These are phyloP conservation scores for Pestalotiopsis fici DNA, from an alignment of 2,329 filamentous ascomycete species.

Conservation along the genomic window DNA sequence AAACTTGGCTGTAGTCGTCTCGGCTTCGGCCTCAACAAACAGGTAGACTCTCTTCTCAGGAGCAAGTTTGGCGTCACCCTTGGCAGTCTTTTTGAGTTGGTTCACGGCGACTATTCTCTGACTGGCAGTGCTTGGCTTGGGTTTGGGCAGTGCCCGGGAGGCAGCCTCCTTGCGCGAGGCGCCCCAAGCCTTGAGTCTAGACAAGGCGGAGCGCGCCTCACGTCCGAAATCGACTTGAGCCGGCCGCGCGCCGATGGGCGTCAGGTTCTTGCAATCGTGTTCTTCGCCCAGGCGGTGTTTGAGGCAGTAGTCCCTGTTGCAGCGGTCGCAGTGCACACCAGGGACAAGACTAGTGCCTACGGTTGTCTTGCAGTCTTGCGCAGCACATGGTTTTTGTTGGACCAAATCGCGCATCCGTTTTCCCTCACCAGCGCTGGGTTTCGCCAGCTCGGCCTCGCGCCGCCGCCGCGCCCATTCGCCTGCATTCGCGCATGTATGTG, in stretches of 20 bases:
- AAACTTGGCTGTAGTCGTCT: constrained; percentile 80
- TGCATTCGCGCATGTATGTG: constrained; percentile 68
- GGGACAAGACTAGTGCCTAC: constrained; percentile 69
- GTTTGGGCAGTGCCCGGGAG: constrained; percentile 59
- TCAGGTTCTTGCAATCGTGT: constrained; percentile 80
- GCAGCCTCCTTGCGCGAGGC: constrained; percentile 69
- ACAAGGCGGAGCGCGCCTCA: constrained; percentile 73
- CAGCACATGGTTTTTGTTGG: constrained; percentile 68
- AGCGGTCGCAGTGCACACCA: constrained; percentile 70
- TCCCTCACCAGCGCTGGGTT: constrained; percentile 54
- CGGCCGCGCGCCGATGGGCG: constrained; percentile 52
- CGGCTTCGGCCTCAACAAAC: constrained; percentile 85
- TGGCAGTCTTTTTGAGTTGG: constrained; percentile 81
- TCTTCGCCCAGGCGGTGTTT: constrained; percentile 77
- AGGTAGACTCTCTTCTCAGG: constrained; percentile 87
- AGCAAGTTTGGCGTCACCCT: constrained; percentile 82
- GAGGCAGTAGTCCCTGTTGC: constrained; percentile 75
- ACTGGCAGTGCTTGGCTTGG: constrained; percentile 63
- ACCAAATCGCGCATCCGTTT: constrained; percentile 55
- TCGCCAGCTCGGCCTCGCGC: constrained; percentile 54
- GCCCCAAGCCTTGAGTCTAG: constrained; percentile 79
- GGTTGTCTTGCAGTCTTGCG: constrained; percentile 66
- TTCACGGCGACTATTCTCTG: constrained; percentile 71
- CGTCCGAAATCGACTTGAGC: constrained; percentile 53
- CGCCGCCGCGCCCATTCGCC: constrained; percentile 64